Conservation (phyloP, 1,139 yeast species). For the Magnusiomyces ingens region DNA sequence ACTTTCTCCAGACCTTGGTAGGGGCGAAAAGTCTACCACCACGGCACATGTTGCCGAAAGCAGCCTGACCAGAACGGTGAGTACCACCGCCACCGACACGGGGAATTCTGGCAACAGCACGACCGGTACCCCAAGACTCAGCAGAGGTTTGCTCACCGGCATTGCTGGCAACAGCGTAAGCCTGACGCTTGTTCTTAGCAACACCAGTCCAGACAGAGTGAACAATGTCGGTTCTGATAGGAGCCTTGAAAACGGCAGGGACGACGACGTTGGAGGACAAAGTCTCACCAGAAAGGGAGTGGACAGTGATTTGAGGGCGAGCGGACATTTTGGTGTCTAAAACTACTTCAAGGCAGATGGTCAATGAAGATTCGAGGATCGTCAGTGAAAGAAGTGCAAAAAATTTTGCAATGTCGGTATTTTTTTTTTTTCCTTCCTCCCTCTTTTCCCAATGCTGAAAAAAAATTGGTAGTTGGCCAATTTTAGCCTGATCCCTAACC, state of each 20-base stretch:
- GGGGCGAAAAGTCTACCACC: slow-evolving; percentile 99
- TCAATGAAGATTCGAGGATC: slow-evolving; percentile 8
- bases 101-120: slow-evolving; percentile 99
- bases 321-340: slow-evolving; percentile 47
- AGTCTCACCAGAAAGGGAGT: slow-evolving; percentile 82
- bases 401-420: not conserved
- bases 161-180: slow-evolving; percentile 97
- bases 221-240: slow-evolving; percentile 99
- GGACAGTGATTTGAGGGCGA: slow-evolving; percentile 96
- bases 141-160: slow-evolving; percentile 99
- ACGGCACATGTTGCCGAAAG: slow-evolving; percentile 99
- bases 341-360: slow-evolving; percentile 4
- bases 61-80: slow-evolving; percentile 99
- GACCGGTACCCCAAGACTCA: slow-evolving; percentile 99
- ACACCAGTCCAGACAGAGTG: slow-evolving; percentile 98
- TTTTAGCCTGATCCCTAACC: too few relatives aligned
- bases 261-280: slow-evolving; percentile 80
- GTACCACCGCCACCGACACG: slow-evolving; percentile 99
- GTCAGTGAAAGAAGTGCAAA: slow-evolving; percentile 2
- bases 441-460: too few relatives aligned
- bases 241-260: slow-evolving; percentile 99
- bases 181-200: slow-evolving; percentile 99
- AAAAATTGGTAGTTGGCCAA: too few relatives aligned
- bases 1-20: slow-evolving; percentile 99
- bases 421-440: slow-evolving; percentile 2